Evolutionary conservation across 2,329 filamentous ascomycete species (phyloP), one percentile per base, ranked within the genome.

Genomic region (Trichophyton simii): DNA sequence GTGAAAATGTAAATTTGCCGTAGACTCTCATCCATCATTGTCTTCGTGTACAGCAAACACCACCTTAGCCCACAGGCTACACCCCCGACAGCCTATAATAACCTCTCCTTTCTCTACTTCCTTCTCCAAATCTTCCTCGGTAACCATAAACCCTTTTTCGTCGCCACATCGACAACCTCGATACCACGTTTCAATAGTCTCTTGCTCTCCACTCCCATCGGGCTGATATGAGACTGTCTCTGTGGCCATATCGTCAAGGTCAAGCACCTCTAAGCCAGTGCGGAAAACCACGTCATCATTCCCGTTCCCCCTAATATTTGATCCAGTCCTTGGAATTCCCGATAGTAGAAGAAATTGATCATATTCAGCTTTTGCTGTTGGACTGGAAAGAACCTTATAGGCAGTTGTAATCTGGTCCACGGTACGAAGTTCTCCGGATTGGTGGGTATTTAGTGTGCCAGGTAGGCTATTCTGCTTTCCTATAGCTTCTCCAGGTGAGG

Each of bases 21-120:
- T 3, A 15, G 9, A 18, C 8, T 9, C 13, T 48, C 42, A 59
- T 38, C 50, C 52, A 28, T 38, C 15, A 46, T 15, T 13, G 42
- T 60, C 48, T 7, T 75, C 77, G 61, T 78, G 77, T 55, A 81
- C 77, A 22, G 77, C 80, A 75, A 85, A 86, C 65, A 81, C 72
- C 52, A 86, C 78, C 69, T 80, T 80, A 63, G 85, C 75, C 79
- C 81, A 85, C 62, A 86, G 75, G 76, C 83, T 86, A 71, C 83
- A 86, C 41, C 83, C 83, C 61, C 76, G 75, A 73, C 83, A 86
- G 1, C 82, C 82, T 18, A 83, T 77, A 54, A 83, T 72, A 63
- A 86, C 74, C 72, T 86, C 83, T 25, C 78, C 80, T 64, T 78
- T 75, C 58, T 75, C 74, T 41, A 72, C 75, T 66, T 82, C 80